Percentiles rank a stretch among this genome's conserved stretches.
phyloP scores from a whole-genome alignment of 192 early-diverging fungal genomes.

The Rhizophagus prolifer region DNA sequence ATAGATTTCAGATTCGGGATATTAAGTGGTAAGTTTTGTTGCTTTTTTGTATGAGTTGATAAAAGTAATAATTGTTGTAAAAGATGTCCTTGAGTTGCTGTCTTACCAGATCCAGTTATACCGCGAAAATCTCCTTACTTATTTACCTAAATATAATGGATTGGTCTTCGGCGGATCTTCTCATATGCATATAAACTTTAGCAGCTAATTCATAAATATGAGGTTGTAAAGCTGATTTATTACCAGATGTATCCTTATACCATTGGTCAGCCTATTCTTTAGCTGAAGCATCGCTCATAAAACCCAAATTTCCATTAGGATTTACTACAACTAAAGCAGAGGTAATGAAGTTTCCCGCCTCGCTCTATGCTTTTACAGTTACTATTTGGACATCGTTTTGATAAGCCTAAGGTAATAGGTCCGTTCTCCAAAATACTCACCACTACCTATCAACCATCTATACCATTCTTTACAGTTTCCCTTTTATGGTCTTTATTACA shows the following conservation, averaged over 20 bases:
- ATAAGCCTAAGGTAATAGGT: no score
- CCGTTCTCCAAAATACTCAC: no score
- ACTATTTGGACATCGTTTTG: no score
- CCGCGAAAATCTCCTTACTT: slow-evolving; percentile 46
- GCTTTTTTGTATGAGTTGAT: slow-evolving; percentile 72
- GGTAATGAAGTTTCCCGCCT: no score
- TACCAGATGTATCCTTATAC: slow-evolving; percentile 39
- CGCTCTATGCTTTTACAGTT: no score
- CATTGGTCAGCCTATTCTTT: slow-evolving; percentile 55
- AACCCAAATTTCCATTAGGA: slow-evolving; percentile 42
- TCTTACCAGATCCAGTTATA: slow-evolving; percentile 84
- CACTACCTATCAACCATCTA: no score
- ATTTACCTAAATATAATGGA: slow-evolving; percentile 59
- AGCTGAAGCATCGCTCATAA: slow-evolving; percentile 44
- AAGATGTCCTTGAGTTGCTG: slow-evolving; percentile 69
- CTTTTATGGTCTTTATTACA: no score
- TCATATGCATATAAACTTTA: slow-evolving; percentile 67
- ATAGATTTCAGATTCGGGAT: no score
- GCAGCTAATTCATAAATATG: slow-evolving; percentile 71
- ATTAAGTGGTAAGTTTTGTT: no score
- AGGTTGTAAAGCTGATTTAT: slow-evolving; percentile 44
- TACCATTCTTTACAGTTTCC: no score
- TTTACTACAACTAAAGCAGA: slow-evolving; percentile 51
- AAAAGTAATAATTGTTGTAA: slow-evolving; percentile 73
- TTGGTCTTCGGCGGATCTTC: slow-evolving; percentile 68